Conservation (phyloP, 2,329 filamentous ascomycete species). For the Graphiopsis chlorocephala region DNA sequence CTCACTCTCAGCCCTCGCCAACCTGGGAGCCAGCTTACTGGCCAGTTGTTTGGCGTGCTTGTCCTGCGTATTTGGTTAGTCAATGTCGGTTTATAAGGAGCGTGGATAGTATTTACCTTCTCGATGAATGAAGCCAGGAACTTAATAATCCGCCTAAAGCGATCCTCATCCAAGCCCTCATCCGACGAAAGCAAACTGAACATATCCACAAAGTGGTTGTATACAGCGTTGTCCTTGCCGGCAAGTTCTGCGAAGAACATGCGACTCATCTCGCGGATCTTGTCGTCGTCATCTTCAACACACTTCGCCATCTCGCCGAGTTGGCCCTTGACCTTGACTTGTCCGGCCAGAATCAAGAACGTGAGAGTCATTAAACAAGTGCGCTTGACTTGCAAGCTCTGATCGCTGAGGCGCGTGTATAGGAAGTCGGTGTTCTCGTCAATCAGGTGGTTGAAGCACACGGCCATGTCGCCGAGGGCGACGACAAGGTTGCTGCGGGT, state of each 20-base stretch:
- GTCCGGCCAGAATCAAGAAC: constrained; percentile 92
- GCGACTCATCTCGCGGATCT: constrained; percentile 85
- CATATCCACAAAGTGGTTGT: constrained; percentile 99
- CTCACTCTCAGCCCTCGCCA: constrained; percentile 84
- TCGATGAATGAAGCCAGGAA: constrained; percentile 96
- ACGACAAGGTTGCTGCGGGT: constrained; percentile 96
- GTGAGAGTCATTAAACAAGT: constrained; percentile 98
- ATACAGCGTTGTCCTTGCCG: constrained; percentile 97
- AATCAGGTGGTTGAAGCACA: constrained; percentile 98
- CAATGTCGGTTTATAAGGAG: neutral
- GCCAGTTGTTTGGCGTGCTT: constrained; percentile 95
- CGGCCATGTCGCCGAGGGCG: constrained; percentile 96
- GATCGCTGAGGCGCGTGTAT: constrained; percentile 87
- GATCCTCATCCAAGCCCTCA: constrained; percentile 75
- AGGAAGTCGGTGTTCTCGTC: constrained; percentile 99
- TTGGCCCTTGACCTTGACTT: constrained; percentile 99
- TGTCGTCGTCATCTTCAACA: constrained; percentile 90
- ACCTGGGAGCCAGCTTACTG: constrained; percentile 83
- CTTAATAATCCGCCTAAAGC: constrained; percentile 80
- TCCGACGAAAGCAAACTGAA: constrained; percentile 89
- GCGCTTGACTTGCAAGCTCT: constrained; percentile 85
- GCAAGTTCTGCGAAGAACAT: constrained; percentile 99
- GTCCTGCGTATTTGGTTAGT: constrained; percentile 57
- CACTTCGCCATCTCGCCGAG: constrained; percentile 99
- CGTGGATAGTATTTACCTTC: constrained; percentile 63